Conservation (phyloP, 768 basidiomycete species). For the Pluteus cervinus region DNA sequence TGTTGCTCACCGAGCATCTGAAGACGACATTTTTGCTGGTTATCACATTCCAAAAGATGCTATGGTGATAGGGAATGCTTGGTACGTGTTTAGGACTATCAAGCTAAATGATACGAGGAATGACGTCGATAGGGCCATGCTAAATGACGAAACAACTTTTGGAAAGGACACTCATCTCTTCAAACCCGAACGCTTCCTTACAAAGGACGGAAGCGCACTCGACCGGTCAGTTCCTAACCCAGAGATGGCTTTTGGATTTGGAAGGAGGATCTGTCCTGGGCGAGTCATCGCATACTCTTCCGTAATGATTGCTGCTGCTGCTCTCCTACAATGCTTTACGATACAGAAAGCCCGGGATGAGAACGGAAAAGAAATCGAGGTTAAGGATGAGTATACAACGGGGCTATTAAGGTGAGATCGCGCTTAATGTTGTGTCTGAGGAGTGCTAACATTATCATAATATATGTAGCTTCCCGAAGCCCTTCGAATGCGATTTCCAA, state of each 20-base stretch:
- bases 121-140: conserved; percentile 1
- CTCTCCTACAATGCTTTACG: conserved; percentile 14
- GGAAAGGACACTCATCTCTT: background rate
- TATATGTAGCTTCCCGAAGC: too few species aligned
- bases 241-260: conserved; percentile 5
- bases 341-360: conserved; percentile 13
- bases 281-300: conserved; percentile 19
- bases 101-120: background rate
- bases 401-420: too few species aligned
- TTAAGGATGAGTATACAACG: too few species aligned
- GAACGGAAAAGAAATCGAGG: conserved; percentile 15
- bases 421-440: too few species aligned
- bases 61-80: conserved; percentile 29
- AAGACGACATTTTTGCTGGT: conserved; percentile 41
- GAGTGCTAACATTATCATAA: too few species aligned
- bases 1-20: conserved; percentile 24
- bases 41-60: conserved; percentile 39
- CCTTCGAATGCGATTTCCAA: too few species aligned
- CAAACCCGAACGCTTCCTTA: conserved; percentile 8
- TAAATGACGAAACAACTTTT: conserved; percentile 1
- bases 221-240: conserved; percentile 3
- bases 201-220: conserved; percentile 4
- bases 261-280: conserved; percentile 15
- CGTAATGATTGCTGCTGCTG: conserved; percentile 16
- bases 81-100: conserved; percentile 14